Evolutionary conservation across 352 stramenopile genomes (phyloP).

Genomic region (Phytophthora hybrid): DNA sequence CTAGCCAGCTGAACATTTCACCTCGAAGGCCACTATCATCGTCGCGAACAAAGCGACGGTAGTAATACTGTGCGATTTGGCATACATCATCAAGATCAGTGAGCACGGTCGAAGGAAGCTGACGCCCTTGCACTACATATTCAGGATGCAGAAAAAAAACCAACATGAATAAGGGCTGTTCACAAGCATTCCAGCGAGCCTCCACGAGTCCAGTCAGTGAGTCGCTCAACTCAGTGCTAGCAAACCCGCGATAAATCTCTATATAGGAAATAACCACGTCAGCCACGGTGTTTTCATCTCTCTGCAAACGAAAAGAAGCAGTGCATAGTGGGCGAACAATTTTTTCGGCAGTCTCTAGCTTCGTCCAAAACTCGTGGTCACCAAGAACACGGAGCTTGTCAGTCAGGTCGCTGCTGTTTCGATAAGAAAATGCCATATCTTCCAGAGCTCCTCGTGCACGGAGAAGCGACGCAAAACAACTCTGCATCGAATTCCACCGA

Average conservation of each 20-base stretch:
- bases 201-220: conserved; percentile 2
- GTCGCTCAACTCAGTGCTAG: neutral
- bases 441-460: conserved; percentile 14
- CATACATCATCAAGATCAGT: conserved; percentile 2
- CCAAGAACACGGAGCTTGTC: neutral
- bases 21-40: conserved; percentile 13
- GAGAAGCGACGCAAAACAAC: conserved; percentile 16
- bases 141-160: conserved; percentile 9
- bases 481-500: conserved; percentile 23
- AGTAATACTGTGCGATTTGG: conserved; percentile 19
- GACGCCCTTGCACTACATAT: neutral
- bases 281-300: conserved; percentile 19
- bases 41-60: neutral
- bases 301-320: conserved; percentile 12
- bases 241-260: conserved; percentile 17
- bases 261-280: conserved; percentile 10
- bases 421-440: conserved; percentile 15
- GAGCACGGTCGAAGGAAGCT: conserved; percentile 1
- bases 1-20: conserved; percentile 8
- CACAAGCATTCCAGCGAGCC: conserved; percentile 8
- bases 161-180: conserved; percentile 20
- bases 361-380: neutral
- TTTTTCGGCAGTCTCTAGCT: conserved; percentile 5
- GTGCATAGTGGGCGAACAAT: conserved; percentile 2
- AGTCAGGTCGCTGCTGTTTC: conserved; percentile 5